Conservation (phyloP, 176 grass and related monocot genomes). For the Ensete ventricosum region DNA sequence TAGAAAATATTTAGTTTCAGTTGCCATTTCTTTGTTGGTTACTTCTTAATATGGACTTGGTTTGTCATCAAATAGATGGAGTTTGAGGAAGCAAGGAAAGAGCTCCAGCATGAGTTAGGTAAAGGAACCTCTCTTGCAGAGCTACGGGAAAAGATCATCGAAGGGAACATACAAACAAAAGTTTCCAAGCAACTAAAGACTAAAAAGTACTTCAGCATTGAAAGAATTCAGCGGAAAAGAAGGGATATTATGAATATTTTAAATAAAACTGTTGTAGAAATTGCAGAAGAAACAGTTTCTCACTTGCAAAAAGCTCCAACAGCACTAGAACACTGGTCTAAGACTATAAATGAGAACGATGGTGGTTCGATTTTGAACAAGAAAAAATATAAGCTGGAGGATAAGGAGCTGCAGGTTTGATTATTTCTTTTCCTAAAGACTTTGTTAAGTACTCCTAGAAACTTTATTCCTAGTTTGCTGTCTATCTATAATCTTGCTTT, state of each 20-base stretch:
- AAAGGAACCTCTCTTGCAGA: constrained; percentile 56
- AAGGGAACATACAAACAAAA: constrained; percentile 63
- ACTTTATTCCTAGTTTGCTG: no score
- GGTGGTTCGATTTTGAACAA: constrained; percentile 45
- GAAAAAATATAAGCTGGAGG: constrained; percentile 58
- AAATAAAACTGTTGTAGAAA: constrained; percentile 46
- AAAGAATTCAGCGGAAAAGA: constrained; percentile 73
- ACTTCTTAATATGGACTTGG: constrained; percentile 3
- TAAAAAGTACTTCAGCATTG: constrained; percentile 66
- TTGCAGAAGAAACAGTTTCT: constrained; percentile 31
- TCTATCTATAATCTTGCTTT: constrained; percentile 30
- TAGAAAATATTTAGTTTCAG: not conserved
- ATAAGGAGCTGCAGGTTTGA: constrained; percentile 76
- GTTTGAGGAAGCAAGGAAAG: constrained; percentile 77
- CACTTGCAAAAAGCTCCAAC: constrained; percentile 32
- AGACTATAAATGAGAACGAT: constrained; percentile 41
- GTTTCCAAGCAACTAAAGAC: constrained; percentile 69
- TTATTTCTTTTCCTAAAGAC: not conserved
- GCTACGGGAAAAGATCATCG: constrained; percentile 63
- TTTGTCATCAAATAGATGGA: constrained; percentile 49
- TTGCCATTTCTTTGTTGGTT: not conserved
- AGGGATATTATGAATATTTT: constrained; percentile 60
- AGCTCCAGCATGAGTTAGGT: constrained; percentile 64
- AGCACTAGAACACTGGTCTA: constrained; percentile 54
- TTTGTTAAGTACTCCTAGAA: not conserved